These are phyloP conservation scores for Galium porrigens DNA, from an alignment of 305 asterid species.

Conservation along the genomic window DNA sequence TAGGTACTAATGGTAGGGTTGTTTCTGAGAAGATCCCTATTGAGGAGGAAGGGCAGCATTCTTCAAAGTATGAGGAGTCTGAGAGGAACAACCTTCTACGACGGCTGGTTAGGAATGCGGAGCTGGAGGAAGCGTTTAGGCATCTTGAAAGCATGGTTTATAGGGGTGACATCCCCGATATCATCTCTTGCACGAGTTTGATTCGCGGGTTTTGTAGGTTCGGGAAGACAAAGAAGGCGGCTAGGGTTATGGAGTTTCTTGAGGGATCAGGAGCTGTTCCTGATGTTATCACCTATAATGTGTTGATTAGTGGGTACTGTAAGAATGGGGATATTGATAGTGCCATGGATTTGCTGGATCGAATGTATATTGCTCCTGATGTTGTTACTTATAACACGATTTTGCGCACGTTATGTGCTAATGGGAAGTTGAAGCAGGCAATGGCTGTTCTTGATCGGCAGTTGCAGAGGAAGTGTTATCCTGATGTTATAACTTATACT, in stretches of 20 bases:
- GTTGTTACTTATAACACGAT: constrained; percentile 82
- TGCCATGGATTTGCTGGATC: constrained; percentile 48
- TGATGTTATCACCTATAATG: constrained; percentile 79
- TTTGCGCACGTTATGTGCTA: constrained; percentile 53
- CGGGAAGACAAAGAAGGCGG: constrained; percentile 55
- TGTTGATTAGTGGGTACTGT: constrained; percentile 74
- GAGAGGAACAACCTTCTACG: constrained; percentile 62
- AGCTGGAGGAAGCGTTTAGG: constrained; percentile 56
- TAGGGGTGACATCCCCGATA: constrained; percentile 66
- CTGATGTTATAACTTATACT: constrained; percentile 72
- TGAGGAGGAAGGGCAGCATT: constrained; percentile 20
- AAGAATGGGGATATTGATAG: constrained; percentile 62
- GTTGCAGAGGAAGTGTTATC: constrained; percentile 51
- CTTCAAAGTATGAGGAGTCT: constrained; percentile 45
- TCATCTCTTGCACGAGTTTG: constrained; percentile 64
- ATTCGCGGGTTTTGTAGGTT: constrained; percentile 65
- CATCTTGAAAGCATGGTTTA: constrained; percentile 62
- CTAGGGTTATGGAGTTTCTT: constrained; percentile 57
- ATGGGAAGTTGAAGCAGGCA: constrained; percentile 63
- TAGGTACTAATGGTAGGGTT: constrained; percentile 34
- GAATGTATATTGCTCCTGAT: constrained; percentile 76
- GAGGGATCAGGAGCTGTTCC: constrained; percentile 82
- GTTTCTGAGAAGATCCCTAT: constrained; percentile 24
- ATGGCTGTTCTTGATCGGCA: constrained; percentile 66
- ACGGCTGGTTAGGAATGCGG: constrained; percentile 52